A percentile compares a stretch with the other conserved stretches of the same genome.
Evolutionary conservation across 2,329 filamentous ascomycete genomes (phyloP).

Genomic region (Myrmaecium sp.): DNA sequence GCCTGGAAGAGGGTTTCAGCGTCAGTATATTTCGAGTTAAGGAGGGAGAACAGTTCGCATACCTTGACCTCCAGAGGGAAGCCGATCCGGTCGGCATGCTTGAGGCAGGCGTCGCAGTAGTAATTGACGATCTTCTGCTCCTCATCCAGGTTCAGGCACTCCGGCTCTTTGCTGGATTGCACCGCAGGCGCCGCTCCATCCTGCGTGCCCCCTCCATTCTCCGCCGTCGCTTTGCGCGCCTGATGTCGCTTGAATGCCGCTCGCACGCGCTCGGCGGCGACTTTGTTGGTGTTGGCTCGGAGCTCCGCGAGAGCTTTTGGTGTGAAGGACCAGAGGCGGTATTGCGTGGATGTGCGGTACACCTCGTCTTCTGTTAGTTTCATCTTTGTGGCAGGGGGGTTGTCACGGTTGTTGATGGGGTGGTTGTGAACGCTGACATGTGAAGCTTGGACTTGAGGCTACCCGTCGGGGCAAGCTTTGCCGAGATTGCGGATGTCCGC

Average conservation of each 20-base stretch:
- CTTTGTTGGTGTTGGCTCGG: slow-evolving; percentile 60
- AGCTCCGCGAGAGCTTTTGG: slow-evolving; percentile 52
- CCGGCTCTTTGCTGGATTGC: slow-evolving; percentile 35
- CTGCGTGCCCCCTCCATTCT: slow-evolving; percentile 16
- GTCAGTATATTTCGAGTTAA: slow-evolving; percentile 14
- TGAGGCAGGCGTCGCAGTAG: slow-evolving; percentile 48
- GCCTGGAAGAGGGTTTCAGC: slow-evolving; percentile 32
- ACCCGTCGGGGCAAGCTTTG: background rate
- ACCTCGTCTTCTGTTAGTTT: slow-evolving; percentile 71
- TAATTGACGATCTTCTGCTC: slow-evolving; percentile 68
- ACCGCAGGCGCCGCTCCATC: slow-evolving; percentile 6
- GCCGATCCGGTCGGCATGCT: slow-evolving; percentile 14
- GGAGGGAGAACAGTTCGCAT: slow-evolving; percentile 5
- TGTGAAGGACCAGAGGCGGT: slow-evolving; percentile 82
- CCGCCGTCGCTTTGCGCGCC: slow-evolving; percentile 21
- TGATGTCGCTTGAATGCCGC: slow-evolving; percentile 34
- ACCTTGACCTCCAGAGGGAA: slow-evolving; percentile 4
- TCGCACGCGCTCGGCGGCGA: slow-evolving; percentile 53
- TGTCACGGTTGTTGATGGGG: no score
- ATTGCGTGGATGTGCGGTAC: slow-evolving; percentile 83
- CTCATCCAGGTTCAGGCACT: slow-evolving; percentile 69
- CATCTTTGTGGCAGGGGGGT: slow-evolving; percentile 12
- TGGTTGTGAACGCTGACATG: no score
- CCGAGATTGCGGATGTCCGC: background rate
- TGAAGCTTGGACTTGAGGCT: background rate